A percentile compares a stretch with the other conserved stretches of the same genome.
phyloP scores from a whole-genome alignment of 108 stramenopile species.

The Nitzschia sp. region DNA sequence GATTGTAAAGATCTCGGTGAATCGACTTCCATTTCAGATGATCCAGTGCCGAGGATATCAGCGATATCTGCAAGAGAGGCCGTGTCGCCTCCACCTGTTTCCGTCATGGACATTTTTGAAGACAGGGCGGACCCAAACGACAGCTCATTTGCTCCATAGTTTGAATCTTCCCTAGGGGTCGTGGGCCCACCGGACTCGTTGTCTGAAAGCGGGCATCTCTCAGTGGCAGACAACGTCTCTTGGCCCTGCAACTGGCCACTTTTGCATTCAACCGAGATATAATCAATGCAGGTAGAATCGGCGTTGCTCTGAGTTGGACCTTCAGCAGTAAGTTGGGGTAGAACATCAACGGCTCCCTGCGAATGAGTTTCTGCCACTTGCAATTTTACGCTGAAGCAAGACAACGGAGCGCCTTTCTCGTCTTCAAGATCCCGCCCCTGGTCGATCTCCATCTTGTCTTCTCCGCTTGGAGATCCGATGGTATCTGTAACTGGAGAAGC shows the following conservation, averaged over 20 bases:
- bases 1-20: neutral
- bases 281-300: slow-evolving; percentile 1
- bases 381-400: too few species aligned
- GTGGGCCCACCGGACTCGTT: too few species aligned
- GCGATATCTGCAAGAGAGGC: slow-evolving; percentile 30
- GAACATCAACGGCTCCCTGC: neutral
- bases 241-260: neutral
- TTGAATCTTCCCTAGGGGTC: too few species aligned
- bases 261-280: neutral
- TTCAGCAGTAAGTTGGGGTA: neutral
- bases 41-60: slow-evolving; percentile 16
- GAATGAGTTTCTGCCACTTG: too few species aligned
- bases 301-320: neutral
- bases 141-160: too few species aligned
- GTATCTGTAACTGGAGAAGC: too few species aligned
- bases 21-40: neutral
- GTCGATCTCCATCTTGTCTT: too few species aligned
- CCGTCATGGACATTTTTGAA: neutral
- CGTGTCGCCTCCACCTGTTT: slow-evolving; percentile 9
- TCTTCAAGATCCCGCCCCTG: too few species aligned
- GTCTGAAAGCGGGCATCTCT: too few species aligned
- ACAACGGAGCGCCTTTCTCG: too few species aligned
- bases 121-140: neutral
- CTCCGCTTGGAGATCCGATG: too few species aligned
- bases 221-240: too few species aligned